Evolutionary conservation across 1,284 basidiomycete species (phyloP), one percentile per base, ranked within the genome.

Genomic region (Cryptococcus sp.): DNA sequence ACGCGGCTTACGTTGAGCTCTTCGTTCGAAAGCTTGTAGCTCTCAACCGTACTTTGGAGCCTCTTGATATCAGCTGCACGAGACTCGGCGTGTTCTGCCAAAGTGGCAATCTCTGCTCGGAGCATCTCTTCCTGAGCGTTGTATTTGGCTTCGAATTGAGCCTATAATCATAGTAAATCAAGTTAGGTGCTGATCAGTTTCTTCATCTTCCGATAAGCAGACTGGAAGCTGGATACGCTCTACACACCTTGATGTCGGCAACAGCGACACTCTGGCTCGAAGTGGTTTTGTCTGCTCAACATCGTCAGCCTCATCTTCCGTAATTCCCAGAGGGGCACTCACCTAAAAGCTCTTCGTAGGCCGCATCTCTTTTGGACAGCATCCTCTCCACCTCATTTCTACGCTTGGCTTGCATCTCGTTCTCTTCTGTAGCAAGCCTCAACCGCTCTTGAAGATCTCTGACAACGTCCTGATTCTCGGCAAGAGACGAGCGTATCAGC

Each of bases 271-370:
- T 67, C 59, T 73, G 71, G 40, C 62, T 69, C 19, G 70, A 72
- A 8, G 65, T 57, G 1, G 68, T 69, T 59, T 70, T 72, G 39
- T 74, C 69, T 70, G 52, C 38, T 2, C 15, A 19, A 22, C n/a
- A 29, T 26, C 25, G 22, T 29, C 41, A 46, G 43, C 29, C 19
- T 58, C 52, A 61, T 55, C 38, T 20, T 39, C n/a, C 38, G 20
- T 20, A 16, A 4, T 25, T 29, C 50, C 25, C n/a, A 19, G 19
- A 23, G 1, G 19, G n/a, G 19, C 25, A 73, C 84, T 55, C 61
- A 91, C 91, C 93, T 29, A 99, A 83, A 39, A 99, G 82, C 78
- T 98, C 94, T 77, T 99, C 96, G 71, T 97, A 98, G 73, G 97
- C 94, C 5, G 88, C 83, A 79, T 98, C 93, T 52, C 98, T 82